Evolutionary conservation across 164 flowering plant species (phyloP).

Genomic region (Cinnamomum chago): DNA sequence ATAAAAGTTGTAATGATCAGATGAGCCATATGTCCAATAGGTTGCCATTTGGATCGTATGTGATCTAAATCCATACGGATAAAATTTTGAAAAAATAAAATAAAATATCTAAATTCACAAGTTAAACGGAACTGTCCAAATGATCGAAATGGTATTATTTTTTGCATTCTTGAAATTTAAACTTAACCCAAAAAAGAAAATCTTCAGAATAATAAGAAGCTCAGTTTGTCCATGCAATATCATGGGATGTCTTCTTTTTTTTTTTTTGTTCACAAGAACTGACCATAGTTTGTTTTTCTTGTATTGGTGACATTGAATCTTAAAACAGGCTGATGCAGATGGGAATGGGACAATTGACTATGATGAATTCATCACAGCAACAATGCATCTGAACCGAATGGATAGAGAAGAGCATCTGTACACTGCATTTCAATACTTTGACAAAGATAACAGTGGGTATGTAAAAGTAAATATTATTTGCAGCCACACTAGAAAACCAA

Average conservation of each 20-base stretch:
- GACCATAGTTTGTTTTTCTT: too few relatives aligned
- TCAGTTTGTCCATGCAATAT: neutral
- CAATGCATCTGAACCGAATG: slow-evolving; percentile 86
- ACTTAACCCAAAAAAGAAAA: neutral
- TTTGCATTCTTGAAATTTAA: neutral
- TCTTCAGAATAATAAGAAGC: neutral
- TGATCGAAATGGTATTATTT: too few relatives aligned
- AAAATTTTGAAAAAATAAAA: too few relatives aligned
- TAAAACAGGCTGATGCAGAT: slow-evolving; percentile 85
- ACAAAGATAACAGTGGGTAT: slow-evolving; percentile 92
- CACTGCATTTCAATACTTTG: slow-evolving; percentile 92
- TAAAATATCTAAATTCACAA: too few relatives aligned
- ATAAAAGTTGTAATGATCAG: too few relatives aligned
- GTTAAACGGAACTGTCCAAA: too few relatives aligned
- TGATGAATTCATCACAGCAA: slow-evolving; percentile 95
- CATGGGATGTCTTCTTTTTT: neutral
- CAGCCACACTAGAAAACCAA: neutral
- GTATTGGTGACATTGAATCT: neutral
- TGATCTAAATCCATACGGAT: too few relatives aligned
- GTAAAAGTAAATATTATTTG: neutral
- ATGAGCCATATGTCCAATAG: too few relatives aligned
- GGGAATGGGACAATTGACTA: slow-evolving; percentile 96
- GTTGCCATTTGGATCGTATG: too few relatives aligned
- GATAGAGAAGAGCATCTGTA: slow-evolving; percentile 95
- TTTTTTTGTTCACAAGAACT: too few relatives aligned